phyloP scores from a whole-genome alignment of 2,329 filamentous ascomycete species.

The Epichloe amarillans region DNA sequence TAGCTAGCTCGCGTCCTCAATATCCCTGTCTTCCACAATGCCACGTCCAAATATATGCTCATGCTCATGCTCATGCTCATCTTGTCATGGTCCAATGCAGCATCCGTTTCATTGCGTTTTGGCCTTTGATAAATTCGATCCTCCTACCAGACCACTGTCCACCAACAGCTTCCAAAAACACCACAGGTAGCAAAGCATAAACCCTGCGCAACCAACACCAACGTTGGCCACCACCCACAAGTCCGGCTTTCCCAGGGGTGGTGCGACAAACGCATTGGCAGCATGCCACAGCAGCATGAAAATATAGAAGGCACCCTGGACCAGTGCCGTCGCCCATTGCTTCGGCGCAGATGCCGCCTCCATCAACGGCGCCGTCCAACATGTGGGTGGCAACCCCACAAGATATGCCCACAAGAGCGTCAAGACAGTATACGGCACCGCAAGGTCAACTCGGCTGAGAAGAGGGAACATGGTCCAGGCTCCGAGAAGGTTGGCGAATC shows the following conservation, averaged over 20 bases:
- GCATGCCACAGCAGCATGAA: constrained; percentile 74
- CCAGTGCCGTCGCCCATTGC: constrained; percentile 45
- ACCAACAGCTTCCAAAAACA: constrained; percentile 57
- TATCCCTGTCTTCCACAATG: too few species aligned
- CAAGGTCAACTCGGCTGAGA: constrained; percentile 69
- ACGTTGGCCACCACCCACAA: constrained; percentile 91
- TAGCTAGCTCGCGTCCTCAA: too few species aligned
- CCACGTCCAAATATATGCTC: neutral
- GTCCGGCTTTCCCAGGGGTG: constrained; percentile 72
- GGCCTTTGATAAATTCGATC: constrained; percentile 16
- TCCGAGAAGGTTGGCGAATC: constrained; percentile 85
- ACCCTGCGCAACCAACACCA: constrained; percentile 71
- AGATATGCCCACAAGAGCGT: constrained; percentile 85
- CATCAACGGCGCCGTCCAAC: constrained; percentile 53
- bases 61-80: neutral
- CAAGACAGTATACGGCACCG: constrained; percentile 72
- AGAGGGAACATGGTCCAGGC: constrained; percentile 92
- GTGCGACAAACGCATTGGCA: constrained; percentile 50
- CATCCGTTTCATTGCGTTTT: constrained; percentile 20
- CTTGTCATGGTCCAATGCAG: neutral
- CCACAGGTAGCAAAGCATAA: constrained; percentile 82
- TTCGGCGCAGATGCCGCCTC: constrained; percentile 21
- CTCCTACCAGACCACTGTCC: constrained; percentile 41
- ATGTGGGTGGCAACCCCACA: constrained; percentile 71
- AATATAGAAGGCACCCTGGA: constrained; percentile 66